Base-by-base conservation (phyloP, 352 stramenopile genomes). In the Albugo laibachii region DNA sequence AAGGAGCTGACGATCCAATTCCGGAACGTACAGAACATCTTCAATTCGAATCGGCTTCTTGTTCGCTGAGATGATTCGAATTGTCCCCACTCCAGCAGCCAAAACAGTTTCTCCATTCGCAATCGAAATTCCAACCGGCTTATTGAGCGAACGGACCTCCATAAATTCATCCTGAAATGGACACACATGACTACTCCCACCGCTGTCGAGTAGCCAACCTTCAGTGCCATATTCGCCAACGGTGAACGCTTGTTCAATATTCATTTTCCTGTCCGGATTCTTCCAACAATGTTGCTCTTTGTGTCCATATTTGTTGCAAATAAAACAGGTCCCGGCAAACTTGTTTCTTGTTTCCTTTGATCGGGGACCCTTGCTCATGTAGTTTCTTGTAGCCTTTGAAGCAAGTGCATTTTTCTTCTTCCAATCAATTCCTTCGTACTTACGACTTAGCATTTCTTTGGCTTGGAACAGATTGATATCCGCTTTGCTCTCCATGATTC, bases 11-110 rank as follows among this genome's bases (percentile, higher is more conserved):
- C 39, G 19, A 15, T 59, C 56, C 8, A 57, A 21, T 8, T 24
- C 43, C 2, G 52, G 56, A 13, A 62, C 56, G 48, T 36, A 48
- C 24, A 62, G 36, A 6, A 59, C 47, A n/a, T 52, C 48, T 15
- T 41, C 56, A n/a, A 61, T 49, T 24, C 38, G 62, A 2, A 57
- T 48, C 2, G 21, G 24, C 1, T 8, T 21, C 14, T 53, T 48
- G 38, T 52, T 43, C 4, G 16, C 20, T 6, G 41, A 4, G 3
- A 18, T 3, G 11, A 13, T 55, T 8, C 48, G 49, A 18, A 66
- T 27, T 0, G 20, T 27, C 1, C 51, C 58, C 15, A 45, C 36
- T 18, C 44, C 48, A n/a, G n/a, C 39, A 45, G 50, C 57, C 10
- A 18, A 3, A 4, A 64, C 20, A 11, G 43, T 19, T 27, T 64